Conservation (phyloP, 2,329 filamentous ascomycete species). For the Cryphonectria carpinicola region DNA sequence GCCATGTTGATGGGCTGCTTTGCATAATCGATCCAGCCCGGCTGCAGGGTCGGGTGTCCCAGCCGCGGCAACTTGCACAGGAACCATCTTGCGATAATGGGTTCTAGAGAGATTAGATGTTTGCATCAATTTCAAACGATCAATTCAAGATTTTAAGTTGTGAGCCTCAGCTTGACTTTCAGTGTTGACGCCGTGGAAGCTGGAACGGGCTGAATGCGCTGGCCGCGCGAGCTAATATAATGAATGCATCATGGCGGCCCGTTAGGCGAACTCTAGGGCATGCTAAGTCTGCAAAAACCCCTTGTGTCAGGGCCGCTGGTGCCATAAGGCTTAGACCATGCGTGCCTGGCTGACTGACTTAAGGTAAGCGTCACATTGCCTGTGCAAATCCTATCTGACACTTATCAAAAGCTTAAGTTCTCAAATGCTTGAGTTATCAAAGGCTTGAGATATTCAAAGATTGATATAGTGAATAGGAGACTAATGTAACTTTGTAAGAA, state of each 20-base stretch:
- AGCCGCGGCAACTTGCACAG: background rate
- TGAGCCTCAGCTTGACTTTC: background rate
- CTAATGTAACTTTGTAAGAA: too few relatives aligned
- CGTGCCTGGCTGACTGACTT: too few relatives aligned
- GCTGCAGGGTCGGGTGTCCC: background rate
- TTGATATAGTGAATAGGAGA: too few relatives aligned
- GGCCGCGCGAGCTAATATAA: background rate
- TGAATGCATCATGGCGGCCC: background rate
- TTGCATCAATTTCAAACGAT: background rate
- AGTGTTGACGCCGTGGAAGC: background rate
- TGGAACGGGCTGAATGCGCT: background rate
- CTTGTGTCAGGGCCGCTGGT: too few relatives aligned
- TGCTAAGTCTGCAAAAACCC: too few relatives aligned
- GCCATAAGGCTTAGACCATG: too few relatives aligned
- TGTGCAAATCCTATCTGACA: too few relatives aligned
- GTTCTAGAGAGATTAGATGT: background rate
- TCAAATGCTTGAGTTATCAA: too few relatives aligned
- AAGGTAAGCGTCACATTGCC: too few relatives aligned
- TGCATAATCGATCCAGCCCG: background rate
- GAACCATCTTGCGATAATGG: background rate
- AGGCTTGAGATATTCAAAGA: too few relatives aligned
- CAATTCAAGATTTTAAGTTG: background rate
- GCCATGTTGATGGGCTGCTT: background rate
- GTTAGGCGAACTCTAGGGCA: too few relatives aligned
- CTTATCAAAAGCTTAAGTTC: too few relatives aligned